phyloP scores from a whole-genome alignment of 2,329 filamentous ascomycete genomes.

The Chaetomium sp. region DNA sequence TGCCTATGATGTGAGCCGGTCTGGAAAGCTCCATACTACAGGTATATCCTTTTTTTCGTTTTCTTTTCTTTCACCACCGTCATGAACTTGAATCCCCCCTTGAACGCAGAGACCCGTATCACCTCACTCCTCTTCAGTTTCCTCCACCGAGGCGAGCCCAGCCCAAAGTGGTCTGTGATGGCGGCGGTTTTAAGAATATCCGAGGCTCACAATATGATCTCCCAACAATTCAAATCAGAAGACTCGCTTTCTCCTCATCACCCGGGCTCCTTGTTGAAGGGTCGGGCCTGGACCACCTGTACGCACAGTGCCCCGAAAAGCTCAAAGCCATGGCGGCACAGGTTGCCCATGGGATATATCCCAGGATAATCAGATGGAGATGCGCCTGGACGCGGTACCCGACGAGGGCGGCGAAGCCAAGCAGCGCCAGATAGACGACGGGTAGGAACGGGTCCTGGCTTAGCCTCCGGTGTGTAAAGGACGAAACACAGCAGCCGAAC shows the following conservation, averaged over 20 bases:
- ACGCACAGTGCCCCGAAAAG: conserved; percentile 23
- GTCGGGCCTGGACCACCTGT: conserved; percentile 9
- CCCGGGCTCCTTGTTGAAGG: background rate
- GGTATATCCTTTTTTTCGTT: no score
- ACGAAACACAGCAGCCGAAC: conserved; percentile 32
- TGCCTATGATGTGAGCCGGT: no score
- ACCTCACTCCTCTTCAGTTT: background rate
- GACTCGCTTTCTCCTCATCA: conserved; percentile 17
- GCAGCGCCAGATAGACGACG: conserved; percentile 26
- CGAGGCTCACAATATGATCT: background rate
- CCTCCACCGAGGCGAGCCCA: no score
- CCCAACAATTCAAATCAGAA: conserved; percentile 8
- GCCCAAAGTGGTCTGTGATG: no score
- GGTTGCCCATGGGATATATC: conserved; percentile 31
- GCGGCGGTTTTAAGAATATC: background rate
- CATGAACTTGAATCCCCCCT: no score
- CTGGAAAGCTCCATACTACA: no score
- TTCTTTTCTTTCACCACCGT: no score
- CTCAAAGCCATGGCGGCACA: conserved; percentile 32
- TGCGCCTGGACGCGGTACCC: conserved; percentile 24
- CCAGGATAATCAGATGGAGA: conserved; percentile 30
- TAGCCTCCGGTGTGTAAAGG: conserved; percentile 31
- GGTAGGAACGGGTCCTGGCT: conserved; percentile 28
- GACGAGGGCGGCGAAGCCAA: conserved; percentile 21
- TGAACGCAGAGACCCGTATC: no score